phyloP scores from a whole-genome alignment of 768 basidiomycete species.

The Rhizopogon vinicolor region DNA sequence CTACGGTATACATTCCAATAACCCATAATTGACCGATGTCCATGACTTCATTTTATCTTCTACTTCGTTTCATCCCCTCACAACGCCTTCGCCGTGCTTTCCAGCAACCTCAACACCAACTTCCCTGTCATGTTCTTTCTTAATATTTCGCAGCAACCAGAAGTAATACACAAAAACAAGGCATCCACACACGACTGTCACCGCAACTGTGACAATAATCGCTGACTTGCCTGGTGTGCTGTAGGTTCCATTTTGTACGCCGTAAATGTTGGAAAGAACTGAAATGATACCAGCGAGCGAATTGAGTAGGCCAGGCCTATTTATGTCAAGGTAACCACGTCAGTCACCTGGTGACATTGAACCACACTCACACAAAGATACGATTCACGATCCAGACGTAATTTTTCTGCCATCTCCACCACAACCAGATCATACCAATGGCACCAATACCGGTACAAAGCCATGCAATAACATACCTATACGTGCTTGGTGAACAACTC shows the following conservation, averaged over 20 bases:
- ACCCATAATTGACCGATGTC: not conserved
- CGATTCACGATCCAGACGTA: conserved; percentile 57
- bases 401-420: conserved; percentile 57
- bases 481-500: not conserved
- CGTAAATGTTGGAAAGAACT: conserved; percentile 47
- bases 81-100: conserved; percentile 39
- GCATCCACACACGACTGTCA: conserved; percentile 37
- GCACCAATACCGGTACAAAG: conserved; percentile 51
- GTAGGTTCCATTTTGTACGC: conserved; percentile 42
- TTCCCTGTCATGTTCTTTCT: conserved; percentile 34
- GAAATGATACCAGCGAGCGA: conserved; percentile 54
- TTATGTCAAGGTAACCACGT: not conserved
- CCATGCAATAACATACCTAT: conserved; percentile 50
- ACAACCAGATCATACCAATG: conserved; percentile 51
- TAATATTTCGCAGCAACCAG: conserved; percentile 40
- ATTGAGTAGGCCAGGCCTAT: conserved; percentile 54
- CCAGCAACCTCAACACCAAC: conserved; percentile 40
- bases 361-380: conserved; percentile 44
- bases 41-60: not conserved
- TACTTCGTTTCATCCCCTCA: conserved; percentile 10
- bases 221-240: conserved; percentile 40
- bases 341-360: not conserved
- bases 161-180: conserved; percentile 39
- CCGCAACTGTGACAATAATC: conserved; percentile 39
- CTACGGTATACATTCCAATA: not conserved